These are phyloP conservation scores for Yamadazyma mexicana DNA, from an alignment of 1,139 yeast genomes.

Conservation along the genomic window DNA sequence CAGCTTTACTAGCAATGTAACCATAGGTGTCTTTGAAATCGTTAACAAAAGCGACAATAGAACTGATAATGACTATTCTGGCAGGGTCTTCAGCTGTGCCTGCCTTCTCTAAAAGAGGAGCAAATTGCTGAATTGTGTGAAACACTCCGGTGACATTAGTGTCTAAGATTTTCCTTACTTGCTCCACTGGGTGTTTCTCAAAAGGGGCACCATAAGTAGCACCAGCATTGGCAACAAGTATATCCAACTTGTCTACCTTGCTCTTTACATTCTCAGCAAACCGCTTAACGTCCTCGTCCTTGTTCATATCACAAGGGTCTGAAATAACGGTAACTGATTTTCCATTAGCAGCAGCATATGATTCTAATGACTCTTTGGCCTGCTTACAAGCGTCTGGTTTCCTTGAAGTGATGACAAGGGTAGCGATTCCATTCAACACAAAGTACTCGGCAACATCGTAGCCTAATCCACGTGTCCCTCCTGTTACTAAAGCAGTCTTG, in stretches of 20 bases:
- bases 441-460: slow-evolving; percentile 67
- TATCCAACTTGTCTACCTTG: slow-evolving; percentile 50
- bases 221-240: slow-evolving; percentile 75
- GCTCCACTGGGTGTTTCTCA: slow-evolving; percentile 54
- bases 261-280: slow-evolving; percentile 43
- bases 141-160: slow-evolving; percentile 70
- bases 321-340: slow-evolving; percentile 47
- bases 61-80: slow-evolving; percentile 64
- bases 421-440: slow-evolving; percentile 59
- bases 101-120: slow-evolving; percentile 54
- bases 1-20: slow-evolving; percentile 74
- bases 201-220: slow-evolving; percentile 78
- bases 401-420: slow-evolving; percentile 66
- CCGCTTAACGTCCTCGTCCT: slow-evolving; percentile 46
- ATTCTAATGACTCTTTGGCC: slow-evolving; percentile 52
- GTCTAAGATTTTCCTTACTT: slow-evolving; percentile 31
- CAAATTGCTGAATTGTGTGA: slow-evolving; percentile 59
- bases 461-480: slow-evolving; percentile 77
- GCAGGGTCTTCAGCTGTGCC: slow-evolving; percentile 61
- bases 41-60: slow-evolving; percentile 48
- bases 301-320: slow-evolving; percentile 60
- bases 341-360: slow-evolving; percentile 39
- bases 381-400: slow-evolving; percentile 62
- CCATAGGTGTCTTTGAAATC: slow-evolving; percentile 62
- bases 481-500: slow-evolving; percentile 69